These are phyloP conservation scores for Backusella tarrabulga DNA, from an alignment of 192 early-diverging fungal species.

Conservation along the genomic window DNA sequence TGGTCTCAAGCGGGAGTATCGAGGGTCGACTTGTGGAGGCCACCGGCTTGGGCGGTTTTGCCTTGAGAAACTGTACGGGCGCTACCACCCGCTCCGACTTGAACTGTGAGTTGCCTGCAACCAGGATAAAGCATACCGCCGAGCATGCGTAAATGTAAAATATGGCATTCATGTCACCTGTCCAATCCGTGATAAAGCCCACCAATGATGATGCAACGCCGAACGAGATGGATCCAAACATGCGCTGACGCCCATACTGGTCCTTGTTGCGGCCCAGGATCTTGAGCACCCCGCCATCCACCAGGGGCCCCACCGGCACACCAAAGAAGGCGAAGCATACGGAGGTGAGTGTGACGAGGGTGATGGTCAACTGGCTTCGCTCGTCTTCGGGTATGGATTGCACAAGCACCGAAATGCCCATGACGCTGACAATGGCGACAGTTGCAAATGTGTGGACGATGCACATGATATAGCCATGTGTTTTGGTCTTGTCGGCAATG, in stretches of 20 bases:
- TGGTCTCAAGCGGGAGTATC: background rate
- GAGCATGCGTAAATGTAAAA: conserved; percentile 42
- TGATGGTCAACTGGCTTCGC: conserved; percentile 19
- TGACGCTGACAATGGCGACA: conserved; percentile 37
- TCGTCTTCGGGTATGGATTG: conserved; percentile 19
- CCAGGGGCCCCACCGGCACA: conserved; percentile 41
- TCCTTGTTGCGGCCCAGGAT: conserved; percentile 44
- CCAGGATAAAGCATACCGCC: conserved; percentile 33
- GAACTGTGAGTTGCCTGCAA: conserved; percentile 33
- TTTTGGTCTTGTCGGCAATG: conserved; percentile 41
- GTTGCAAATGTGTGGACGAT: conserved; percentile 41
- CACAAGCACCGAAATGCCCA: conserved; percentile 37
- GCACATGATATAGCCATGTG: conserved; percentile 42
- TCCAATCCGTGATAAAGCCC: conserved; percentile 35
- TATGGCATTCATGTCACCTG: conserved; percentile 40
- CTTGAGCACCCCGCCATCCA: conserved; percentile 47
- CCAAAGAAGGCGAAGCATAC: conserved; percentile 49
- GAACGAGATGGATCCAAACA: conserved; percentile 45
- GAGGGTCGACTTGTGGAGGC: background rate
- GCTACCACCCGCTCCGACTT: conserved; percentile 23
- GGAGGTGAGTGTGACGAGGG: conserved; percentile 34
- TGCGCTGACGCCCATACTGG: conserved; percentile 45
- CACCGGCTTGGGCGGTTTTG: background rate
- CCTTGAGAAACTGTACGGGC: background rate
- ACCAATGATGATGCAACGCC: conserved; percentile 37